phyloP scores from a whole-genome alignment of 2,329 filamentous ascomycete species.

The Stagonosporopsis tanaceti region DNA sequence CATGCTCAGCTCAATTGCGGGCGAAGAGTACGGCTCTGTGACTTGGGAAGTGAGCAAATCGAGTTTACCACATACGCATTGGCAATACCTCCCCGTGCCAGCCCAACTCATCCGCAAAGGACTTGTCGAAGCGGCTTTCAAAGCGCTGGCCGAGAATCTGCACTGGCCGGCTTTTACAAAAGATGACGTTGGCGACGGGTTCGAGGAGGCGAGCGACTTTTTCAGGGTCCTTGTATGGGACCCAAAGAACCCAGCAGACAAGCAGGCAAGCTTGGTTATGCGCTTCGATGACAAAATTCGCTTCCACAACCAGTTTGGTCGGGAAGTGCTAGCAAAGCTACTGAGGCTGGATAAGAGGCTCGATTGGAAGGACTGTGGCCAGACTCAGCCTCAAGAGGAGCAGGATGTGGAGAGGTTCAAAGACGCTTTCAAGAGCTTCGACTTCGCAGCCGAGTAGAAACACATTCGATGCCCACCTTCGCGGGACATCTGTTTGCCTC shows the following conservation, averaged over 20 bases:
- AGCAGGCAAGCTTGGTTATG: conserved; percentile 77
- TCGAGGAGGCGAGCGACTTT: conserved; percentile 65
- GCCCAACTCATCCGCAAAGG: conserved; percentile 72
- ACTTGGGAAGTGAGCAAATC: conserved; percentile 91
- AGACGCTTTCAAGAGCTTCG: conserved; percentile 81
- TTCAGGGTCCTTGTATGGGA: conserved; percentile 85
- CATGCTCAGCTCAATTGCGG: conserved; percentile 69
- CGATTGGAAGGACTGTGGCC: conserved; percentile 84
- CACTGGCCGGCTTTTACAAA: conserved; percentile 63
- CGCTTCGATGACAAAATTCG: conserved; percentile 73
- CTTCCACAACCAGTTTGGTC: conserved; percentile 91
- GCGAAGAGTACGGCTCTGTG: conserved; percentile 75
- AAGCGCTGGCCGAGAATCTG: conserved; percentile 82
- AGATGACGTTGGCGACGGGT: conserved; percentile 52
- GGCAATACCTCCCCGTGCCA: conserved; percentile 87
- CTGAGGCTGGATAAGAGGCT: conserved; percentile 79
- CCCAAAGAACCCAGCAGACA: conserved; percentile 59
- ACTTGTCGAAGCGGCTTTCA: conserved; percentile 87
- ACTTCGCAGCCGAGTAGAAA: conserved; percentile 69
- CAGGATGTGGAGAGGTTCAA: conserved; percentile 82
- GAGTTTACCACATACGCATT: conserved; percentile 86
- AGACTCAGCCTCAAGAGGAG: conserved; percentile 79
- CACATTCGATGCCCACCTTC: background rate
- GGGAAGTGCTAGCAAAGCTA: conserved; percentile 87
- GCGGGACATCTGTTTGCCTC: background rate